Evolutionary conservation across 768 basidiomycete genomes (phyloP).

Genomic region (Agrocybe praecox): DNA sequence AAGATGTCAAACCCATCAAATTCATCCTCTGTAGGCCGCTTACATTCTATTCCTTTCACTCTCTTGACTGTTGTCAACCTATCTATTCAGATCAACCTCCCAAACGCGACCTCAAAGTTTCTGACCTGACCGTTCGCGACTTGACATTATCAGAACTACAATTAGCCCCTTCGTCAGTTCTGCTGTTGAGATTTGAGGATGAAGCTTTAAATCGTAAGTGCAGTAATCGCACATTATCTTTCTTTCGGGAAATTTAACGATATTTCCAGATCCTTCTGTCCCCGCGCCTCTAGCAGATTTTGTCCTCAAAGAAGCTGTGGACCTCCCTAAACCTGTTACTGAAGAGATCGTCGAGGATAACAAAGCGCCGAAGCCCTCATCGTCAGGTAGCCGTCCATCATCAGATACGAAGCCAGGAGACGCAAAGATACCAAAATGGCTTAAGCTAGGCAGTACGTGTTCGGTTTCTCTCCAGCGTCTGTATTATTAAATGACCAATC

Average conservation of each 20-base stretch:
- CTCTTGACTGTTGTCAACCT: background rate
- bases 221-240: background rate
- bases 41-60: background rate
- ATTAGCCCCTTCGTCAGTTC: constrained; percentile 78
- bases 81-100: constrained; percentile 68
- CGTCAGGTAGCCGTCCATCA: constrained; percentile 2
- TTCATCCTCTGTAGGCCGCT: constrained; percentile 79
- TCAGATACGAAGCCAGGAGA: constrained; percentile 24
- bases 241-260: no score
- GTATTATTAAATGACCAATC: background rate
- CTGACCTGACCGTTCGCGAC: constrained; percentile 73
- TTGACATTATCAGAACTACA: constrained; percentile 68
- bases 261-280: constrained; percentile 18
- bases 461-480: background rate
- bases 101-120: constrained; percentile 80
- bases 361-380: background rate
- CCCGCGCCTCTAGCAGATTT: constrained; percentile 66
- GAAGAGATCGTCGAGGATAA: constrained; percentile 14
- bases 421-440: constrained; percentile 79
- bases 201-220: constrained; percentile 66
- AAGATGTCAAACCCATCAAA: constrained; percentile 77
- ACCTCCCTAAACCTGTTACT: constrained; percentile 57
- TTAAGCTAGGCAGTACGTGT: constrained; percentile 65
- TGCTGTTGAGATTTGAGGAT: constrained; percentile 77
- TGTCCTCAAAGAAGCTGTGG: constrained; percentile 60